Percentiles rank a stretch among this genome's conserved stretches.
Evolutionary conservation across 1,139 yeast genomes (phyloP).

Genomic region (Wickerhamiella infanticola): DNA sequence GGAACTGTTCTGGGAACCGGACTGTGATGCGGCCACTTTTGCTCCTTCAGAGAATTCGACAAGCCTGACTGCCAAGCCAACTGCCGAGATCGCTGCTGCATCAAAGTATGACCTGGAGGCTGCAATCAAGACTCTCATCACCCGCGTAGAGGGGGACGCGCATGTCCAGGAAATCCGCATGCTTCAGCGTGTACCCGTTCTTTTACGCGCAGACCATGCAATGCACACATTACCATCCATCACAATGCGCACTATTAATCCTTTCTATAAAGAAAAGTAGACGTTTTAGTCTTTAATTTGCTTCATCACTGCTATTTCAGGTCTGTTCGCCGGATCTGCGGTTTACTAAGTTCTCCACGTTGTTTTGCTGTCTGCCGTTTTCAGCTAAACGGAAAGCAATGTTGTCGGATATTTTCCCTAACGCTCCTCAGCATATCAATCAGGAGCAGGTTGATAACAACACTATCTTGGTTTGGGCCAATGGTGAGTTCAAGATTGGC

Average conservation of each 20-base stretch:
- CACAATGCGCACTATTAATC: slow-evolving; percentile 86
- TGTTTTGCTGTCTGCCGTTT: neutral
- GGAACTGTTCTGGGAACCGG: slow-evolving; percentile 85
- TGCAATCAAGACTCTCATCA: slow-evolving; percentile 35
- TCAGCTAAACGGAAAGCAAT: neutral
- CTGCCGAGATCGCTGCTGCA: slow-evolving; percentile 4
- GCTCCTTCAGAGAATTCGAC: slow-evolving; percentile 37
- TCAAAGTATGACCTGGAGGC: slow-evolving; percentile 13
- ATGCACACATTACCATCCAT: slow-evolving; percentile 70
- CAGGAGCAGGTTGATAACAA: neutral
- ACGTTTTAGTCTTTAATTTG: neutral
- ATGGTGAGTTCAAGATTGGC: neutral
- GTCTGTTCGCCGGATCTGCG: neutral
- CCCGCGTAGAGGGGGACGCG: slow-evolving; percentile 44
- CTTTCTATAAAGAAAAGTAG: slow-evolving; percentile 33
- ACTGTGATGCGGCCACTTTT: slow-evolving; percentile 79
- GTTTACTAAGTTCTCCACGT: neutral
- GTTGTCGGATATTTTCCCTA: neutral
- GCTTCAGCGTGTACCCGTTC: slow-evolving; percentile 63
- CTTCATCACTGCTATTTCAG: neutral
- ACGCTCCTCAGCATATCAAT: neutral
- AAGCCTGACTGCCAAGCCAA: slow-evolving; percentile 4
- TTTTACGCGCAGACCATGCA: slow-evolving; percentile 83
- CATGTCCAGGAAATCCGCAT: slow-evolving; percentile 70
- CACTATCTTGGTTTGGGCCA: neutral